Conservation (phyloP, 2,329 filamentous ascomycete species). For the Fusarium pseudograminearum region DNA sequence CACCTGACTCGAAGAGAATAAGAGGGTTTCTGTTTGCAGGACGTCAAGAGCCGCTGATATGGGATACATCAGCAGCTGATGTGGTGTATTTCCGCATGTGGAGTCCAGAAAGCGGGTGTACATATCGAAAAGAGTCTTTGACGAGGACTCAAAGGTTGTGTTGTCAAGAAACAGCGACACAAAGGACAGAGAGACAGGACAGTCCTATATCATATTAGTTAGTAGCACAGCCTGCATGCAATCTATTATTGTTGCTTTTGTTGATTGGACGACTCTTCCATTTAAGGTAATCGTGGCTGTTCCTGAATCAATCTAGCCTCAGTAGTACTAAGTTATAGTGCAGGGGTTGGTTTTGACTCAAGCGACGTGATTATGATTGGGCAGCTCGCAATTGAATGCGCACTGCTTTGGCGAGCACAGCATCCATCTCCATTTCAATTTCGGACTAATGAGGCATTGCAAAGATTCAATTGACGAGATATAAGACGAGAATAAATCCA, state of each 20-base stretch:
- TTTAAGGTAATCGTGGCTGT: slow-evolving; percentile 1
- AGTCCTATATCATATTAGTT: background rate
- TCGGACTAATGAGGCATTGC: slow-evolving; percentile 30
- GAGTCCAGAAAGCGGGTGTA: background rate
- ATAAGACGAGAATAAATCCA: slow-evolving; percentile 5
- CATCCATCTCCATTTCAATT: slow-evolving; percentile 7
- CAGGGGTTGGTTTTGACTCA: background rate
- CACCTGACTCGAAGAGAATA: slow-evolving; percentile 34
- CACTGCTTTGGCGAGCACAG: slow-evolving; percentile 16
- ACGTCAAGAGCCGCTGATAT: background rate
- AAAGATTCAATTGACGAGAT: background rate
- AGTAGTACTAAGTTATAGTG: background rate
- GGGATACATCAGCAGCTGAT: background rate
- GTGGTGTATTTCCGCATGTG: background rate
- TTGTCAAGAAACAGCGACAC: background rate
- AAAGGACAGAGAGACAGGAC: background rate
- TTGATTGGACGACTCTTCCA: background rate
- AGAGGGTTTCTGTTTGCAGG: slow-evolving; percentile 25
- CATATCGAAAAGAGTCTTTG: background rate
- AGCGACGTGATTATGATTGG: slow-evolving; percentile 28
- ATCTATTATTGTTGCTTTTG: background rate
- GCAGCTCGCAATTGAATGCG: slow-evolving; percentile 37
- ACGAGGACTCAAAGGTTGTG: background rate
- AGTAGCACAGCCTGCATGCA: background rate
- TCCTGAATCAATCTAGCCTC: background rate